Evolutionary conservation across 208 protist genomes (phyloP).

Genomic region (Wallacemonas rigidus): DNA sequence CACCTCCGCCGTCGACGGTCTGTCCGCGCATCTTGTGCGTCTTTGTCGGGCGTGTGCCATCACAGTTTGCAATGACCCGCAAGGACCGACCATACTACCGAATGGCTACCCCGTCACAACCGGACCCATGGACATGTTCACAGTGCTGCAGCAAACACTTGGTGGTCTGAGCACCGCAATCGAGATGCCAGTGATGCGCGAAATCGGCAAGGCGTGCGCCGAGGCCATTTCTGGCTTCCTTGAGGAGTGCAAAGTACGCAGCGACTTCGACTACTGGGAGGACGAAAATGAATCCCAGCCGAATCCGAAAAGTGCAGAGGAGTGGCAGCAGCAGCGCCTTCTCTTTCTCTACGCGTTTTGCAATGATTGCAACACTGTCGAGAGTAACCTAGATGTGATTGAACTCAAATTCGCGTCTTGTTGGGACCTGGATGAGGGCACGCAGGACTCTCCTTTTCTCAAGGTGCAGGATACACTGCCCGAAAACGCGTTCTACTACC

Average conservation of each 20-base stretch:
- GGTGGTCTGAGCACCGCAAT: conserved; percentile 68
- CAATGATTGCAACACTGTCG: conserved; percentile 86
- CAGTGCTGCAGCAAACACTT: conserved; percentile 84
- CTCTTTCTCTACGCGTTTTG: conserved; percentile 85
- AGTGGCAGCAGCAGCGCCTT: conserved; percentile 78
- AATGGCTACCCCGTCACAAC: conserved; percentile 73
- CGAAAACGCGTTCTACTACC: conserved; percentile 73
- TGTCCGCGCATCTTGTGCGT: conserved; percentile 73
- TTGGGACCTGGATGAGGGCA: conserved; percentile 53
- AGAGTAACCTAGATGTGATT: conserved; percentile 86
- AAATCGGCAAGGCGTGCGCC: conserved; percentile 77
- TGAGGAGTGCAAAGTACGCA: conserved; percentile 71
- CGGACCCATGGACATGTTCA: conserved; percentile 86
- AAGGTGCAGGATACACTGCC: conserved; percentile 65
- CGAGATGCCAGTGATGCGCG: conserved; percentile 69
- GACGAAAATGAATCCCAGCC: conserved; percentile 49
- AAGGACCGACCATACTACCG: conserved; percentile 52
- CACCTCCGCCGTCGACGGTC: conserved; percentile 67
- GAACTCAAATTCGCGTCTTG: conserved; percentile 84
- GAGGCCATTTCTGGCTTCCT: conserved; percentile 80
- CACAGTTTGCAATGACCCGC: conserved; percentile 53
- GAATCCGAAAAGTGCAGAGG: conserved; percentile 34
- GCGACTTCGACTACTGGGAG: conserved; percentile 87
- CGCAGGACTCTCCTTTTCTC: conserved; percentile 57
- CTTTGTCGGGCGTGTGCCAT: conserved; percentile 81